Base-by-base conservation (phyloP, 2,329 filamentous ascomycete genomes). In the Cercospora beticola region DNA sequence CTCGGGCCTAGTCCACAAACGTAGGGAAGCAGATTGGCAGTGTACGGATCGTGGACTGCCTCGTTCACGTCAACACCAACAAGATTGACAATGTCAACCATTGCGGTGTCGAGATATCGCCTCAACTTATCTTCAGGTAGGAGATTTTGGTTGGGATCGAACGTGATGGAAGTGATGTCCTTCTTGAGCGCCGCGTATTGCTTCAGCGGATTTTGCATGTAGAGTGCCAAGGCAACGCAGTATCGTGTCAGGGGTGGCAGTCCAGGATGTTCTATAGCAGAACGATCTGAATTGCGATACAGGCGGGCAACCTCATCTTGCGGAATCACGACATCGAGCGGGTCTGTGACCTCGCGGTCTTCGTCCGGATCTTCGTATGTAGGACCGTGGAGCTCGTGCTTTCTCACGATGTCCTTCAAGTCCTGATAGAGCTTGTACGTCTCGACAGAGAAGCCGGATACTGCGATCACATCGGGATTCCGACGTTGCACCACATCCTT, bases 41-140 rank as follows among this genome's bases (percentile, higher is more conserved):
- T 91, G 76, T 95, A 93, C 1, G 88, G 78, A 78, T 97, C 92
- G 52, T 85, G 86, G 66, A 97, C 89, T 14, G 94, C 93, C 73
- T 97, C 94, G 75, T 97, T 97, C 77, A 99, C 91, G 75, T 98
- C 92, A 43, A 99, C 92, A 77, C 95, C 95, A 57, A 94, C 93
- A 54, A 99, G 88, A 78, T 99, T 99, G 74, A 99, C 95, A 86
- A 97, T 97, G 78, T 99, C 95, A 10, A 99, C 94, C 88, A 99
- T 92, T 56, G 94, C 93, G n/a, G 92, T 96, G 76, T 99, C 95
- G 16, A 99, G 86, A 69, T 93, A 89, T 78, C 92, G 93, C 70
- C 90, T 83, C 46, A 99, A 85, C 82, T 97, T 94, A 43, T 98
- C 94, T 69, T 93, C 88, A 0, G 94, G 91, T 14, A 99, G 86